Evolutionary conservation across 1,284 basidiomycete genomes (phyloP).

Genomic region (Phellopilus nigrolimitatus): DNA sequence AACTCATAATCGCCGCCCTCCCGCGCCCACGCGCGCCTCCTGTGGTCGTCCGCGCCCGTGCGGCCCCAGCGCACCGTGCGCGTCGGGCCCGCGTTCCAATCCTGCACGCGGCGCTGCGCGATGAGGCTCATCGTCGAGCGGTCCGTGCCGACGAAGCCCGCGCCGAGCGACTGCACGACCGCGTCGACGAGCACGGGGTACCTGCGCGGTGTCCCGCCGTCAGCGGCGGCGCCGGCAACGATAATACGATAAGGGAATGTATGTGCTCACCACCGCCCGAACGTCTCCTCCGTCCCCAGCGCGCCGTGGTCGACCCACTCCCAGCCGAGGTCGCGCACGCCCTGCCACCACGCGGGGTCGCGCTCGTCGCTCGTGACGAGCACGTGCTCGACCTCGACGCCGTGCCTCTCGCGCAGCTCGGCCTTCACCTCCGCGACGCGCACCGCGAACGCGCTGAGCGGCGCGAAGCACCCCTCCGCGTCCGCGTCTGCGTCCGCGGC

Average conservation of each 20-base stretch:
- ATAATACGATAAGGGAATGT: neutral
- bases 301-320: conserved; percentile 50
- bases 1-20: too few species aligned
- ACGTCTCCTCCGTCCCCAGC: conserved; percentile 41
- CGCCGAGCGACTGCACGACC: conserved; percentile 57
- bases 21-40: too few species aligned
- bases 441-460: conserved; percentile 50
- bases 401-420: conserved; percentile 43
- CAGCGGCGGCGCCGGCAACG: conserved; percentile 7
- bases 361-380: conserved; percentile 71
- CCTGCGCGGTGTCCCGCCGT: conserved; percentile 33
- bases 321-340: conserved; percentile 57
- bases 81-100: conserved; percentile 59
- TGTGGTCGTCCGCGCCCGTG: neutral
- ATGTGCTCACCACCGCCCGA: conserved; percentile 57
- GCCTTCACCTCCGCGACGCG: conserved; percentile 59
- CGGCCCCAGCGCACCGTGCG: conserved; percentile 48
- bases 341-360: conserved; percentile 61
- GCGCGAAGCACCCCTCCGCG: conserved; percentile 53
- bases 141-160: conserved; percentile 67
- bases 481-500: conserved; percentile 31
- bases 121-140: conserved; percentile 64
- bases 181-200: conserved; percentile 67
- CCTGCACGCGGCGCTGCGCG: conserved; percentile 55
- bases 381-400: conserved; percentile 48